Evolutionary conservation across 169 alveolate genomes (phyloP), one percentile per base, ranked within the genome.

Genomic region (Cryptosporidium ryanae): DNA sequence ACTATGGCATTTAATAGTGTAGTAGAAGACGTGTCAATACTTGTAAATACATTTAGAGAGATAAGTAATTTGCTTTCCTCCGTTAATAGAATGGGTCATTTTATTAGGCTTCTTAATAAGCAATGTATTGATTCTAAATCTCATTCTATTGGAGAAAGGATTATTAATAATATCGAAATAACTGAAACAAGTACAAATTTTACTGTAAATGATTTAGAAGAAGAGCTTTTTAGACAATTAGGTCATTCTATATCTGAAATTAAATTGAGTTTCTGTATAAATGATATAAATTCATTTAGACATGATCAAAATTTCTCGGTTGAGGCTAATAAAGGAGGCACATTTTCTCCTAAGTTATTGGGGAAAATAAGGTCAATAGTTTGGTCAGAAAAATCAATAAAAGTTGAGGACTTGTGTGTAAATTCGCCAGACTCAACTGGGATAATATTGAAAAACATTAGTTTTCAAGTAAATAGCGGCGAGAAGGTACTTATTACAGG

Each of bases 31-130:
- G 32, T 82, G 12, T 44, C 84, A 7, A 65, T 82, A 21, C 48
- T 82, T 55, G 90, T 82, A 1, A 82, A 82, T 65, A 66, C 82
- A 31, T 82, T 82, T 70, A 64, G 83, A 59, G 90, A 57, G 27
- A 64, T 82, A 17, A 65, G 84, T 46, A 70, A 48, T 44, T 52
- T 82, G 48, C 38, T 61, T 31, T 66, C 90, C 1, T 66, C 84
- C 21, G 61, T 82, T 6, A 76, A 82, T 44, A 66, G 90, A 29
- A 43, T 82, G n/a, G 84, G 90, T 3, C 90, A 82, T 44, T 82
- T 82, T 52, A 61, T 82, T 25, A 25, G 2, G n/a, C 52, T 59
- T n/a, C 43, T 76, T 31, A 70, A 54, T 13, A 61, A 76, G 5
- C 48, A 76, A 4, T 76, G 21, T 61, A 29, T 76, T 59, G 70